phyloP scores from a whole-genome alignment of 2,329 filamentous ascomycete species.

The Drechslera avenae region DNA sequence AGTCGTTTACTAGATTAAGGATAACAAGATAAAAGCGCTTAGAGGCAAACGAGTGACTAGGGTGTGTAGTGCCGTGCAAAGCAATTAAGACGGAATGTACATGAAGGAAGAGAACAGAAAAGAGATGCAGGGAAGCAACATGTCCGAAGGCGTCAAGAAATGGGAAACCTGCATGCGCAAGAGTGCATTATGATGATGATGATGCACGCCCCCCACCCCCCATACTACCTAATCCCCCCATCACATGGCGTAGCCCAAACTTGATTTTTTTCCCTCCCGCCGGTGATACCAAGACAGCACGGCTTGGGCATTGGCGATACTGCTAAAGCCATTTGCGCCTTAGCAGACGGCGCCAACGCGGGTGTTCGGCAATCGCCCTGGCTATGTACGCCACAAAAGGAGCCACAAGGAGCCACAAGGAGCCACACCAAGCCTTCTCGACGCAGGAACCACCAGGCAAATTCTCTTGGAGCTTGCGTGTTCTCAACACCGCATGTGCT shows the following conservation, averaged over 20 bases:
- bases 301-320: not conserved
- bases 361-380: conserved; percentile 23
- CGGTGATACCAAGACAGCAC: not conserved
- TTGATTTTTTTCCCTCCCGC: not conserved
- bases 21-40: not conserved
- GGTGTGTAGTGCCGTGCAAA: not conserved
- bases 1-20: not conserved
- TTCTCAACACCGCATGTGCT: conserved; percentile 2
- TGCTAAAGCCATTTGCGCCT: conserved; percentile 1
- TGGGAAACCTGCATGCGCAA: not conserved
- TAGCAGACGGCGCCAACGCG: conserved; percentile 14
- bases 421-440: conserved; percentile 16
- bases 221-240: not conserved
- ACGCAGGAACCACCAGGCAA: conserved; percentile 12
- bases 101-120: not conserved
- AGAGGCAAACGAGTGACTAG: conserved; percentile 8
- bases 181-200: not conserved
- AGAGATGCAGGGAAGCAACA: not conserved
- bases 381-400: not conserved
- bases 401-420: not conserved
- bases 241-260: not conserved
- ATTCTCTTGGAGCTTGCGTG: conserved; percentile 14
- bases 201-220: not conserved
- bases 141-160: not conserved
- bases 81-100: not conserved